Conservation (phyloP, 345 rosid species). For the Crucihimalaya himalaica region DNA sequence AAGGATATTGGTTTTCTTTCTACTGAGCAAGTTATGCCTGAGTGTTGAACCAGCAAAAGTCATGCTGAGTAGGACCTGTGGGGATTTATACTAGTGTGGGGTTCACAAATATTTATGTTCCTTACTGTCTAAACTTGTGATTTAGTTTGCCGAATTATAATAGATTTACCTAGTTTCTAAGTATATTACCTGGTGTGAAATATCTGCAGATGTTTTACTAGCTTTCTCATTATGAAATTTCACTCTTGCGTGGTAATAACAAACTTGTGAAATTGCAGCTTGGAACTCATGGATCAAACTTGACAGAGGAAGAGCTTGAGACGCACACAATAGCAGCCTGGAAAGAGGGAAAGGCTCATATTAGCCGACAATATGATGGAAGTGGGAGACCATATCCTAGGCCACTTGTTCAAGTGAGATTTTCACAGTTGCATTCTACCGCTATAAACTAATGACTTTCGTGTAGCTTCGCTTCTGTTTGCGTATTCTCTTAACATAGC, state of each 20-base stretch:
- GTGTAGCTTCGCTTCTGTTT: constrained; percentile 12
- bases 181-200: constrained; percentile 2
- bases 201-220: constrained; percentile 20
- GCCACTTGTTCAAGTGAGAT: constrained; percentile 61
- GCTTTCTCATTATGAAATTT: constrained; percentile 19
- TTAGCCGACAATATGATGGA: constrained; percentile 71
- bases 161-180: not conserved
- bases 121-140: not conserved
- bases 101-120: constrained; percentile 8
- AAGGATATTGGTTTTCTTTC: not conserved
- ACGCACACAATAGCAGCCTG: constrained; percentile 96
- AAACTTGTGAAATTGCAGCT: constrained; percentile 54
- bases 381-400: constrained; percentile 54
- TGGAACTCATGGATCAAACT: constrained; percentile 77
- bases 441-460: not conserved
- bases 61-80: not conserved
- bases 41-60: too few relatives aligned
- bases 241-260: constrained; percentile 24
- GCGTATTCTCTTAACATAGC: constrained; percentile 1
- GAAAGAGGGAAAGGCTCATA: constrained; percentile 83
- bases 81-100: not conserved
- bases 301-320: constrained; percentile 90
- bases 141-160: constrained; percentile 1
- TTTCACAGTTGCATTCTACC: constrained; percentile 16
- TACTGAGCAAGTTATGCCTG: not conserved